Evolutionary conservation across 164 flowering plant genomes (phyloP), one percentile per base, ranked within the genome.

Genomic region (Paratinospora sagittata): DNA sequence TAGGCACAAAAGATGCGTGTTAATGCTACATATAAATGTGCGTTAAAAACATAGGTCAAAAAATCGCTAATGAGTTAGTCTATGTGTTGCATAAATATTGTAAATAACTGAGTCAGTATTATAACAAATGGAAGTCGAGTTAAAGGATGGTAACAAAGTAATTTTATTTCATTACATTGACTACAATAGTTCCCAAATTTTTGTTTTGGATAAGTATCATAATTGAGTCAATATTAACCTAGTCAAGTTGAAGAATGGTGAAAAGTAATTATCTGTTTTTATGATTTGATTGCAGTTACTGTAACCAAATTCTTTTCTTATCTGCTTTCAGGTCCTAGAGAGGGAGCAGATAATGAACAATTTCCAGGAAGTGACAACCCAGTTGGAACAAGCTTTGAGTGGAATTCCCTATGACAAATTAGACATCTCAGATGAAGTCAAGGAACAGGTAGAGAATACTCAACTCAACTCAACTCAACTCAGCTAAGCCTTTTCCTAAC

Each of bases 401-500:
- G 87, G 80, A 78, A 82, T 92, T 75, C 78, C 85, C 63, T 81
- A 74, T 78, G 96, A 92, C 16, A 82, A 83, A 64, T 90, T 94
- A 73, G 96, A 89, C 77, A 89, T 94, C 78, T 88, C 97, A 27
- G 97, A 94, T 78, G 98, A 94, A 88, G 93, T 92, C 62, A 87
- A 85, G 76, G 97, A 94, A 74, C 98, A 94, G 97, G 98, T 92
- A 83, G 23, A 65, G 27, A 41, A 55, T 65, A n/a, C n/a, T n/a
- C n/a, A n/a, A n/a, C n/a, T n/a, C n/a, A n/a, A n/a, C n/a, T n/a
- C n/a, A n/a, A n/a, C n/a, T n/a, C n/a, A n/a, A n/a, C n/a, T n/a
- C n/a, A n/a, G n/a, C n/a, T n/a, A n/a, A n/a, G n/a, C n/a, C n/a
- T n/a, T n/a, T n/a, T n/a, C 41, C 43, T 27, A n/a, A n/a, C n/a